Base-by-base conservation (phyloP, 352 stramenopile genomes). In the Achlya hypogyna region DNA sequence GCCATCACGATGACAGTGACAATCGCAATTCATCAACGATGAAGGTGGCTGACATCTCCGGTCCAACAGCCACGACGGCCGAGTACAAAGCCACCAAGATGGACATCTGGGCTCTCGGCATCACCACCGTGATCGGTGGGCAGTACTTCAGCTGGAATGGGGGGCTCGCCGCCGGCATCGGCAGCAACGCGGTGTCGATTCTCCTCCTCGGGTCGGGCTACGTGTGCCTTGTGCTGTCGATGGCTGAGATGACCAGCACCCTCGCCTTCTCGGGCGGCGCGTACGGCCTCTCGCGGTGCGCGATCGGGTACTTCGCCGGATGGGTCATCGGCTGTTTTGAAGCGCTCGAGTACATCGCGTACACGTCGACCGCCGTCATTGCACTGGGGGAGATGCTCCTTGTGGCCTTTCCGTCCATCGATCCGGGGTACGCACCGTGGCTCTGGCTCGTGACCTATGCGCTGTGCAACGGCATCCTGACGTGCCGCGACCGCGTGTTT, bases 91-190 rank as follows among this genome's bases (percentile, higher is more conserved):
- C 31, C 10, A 56, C 56, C 58, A 63, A 65, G 32, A 63, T 72
- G 28, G 73, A 78, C 60, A 65, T 86, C 34, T 84, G 69, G 63
- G 65, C 81, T 28, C 71, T 86, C 8, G 78, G 78, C 4, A 78
- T 86, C 45, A 81, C 76, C 0, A 78, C 84, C 31, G 78, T 82
- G 45, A 75, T 86, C 18, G 78, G 75, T 0, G 78, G 76, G 9
- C 76, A 86, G 62, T 82, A 79, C 53, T 78, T 86, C 45, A 71
- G 63, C 9, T 86, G 78, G 78, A 84, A 84, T 27, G 69, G 52
- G 5, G 76, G 78, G 0, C 65, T 86, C 20, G 35, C 62, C 3
- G 75, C 73, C 8, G 78, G 78, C 12, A 43, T 86, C 22, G 78
- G 69, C 52, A 78, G 68, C 69, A 81, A 77, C 31, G 63, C 78